phyloP scores from a whole-genome alignment of 805 yeast species.

The Monosporozyma siamensis region DNA sequence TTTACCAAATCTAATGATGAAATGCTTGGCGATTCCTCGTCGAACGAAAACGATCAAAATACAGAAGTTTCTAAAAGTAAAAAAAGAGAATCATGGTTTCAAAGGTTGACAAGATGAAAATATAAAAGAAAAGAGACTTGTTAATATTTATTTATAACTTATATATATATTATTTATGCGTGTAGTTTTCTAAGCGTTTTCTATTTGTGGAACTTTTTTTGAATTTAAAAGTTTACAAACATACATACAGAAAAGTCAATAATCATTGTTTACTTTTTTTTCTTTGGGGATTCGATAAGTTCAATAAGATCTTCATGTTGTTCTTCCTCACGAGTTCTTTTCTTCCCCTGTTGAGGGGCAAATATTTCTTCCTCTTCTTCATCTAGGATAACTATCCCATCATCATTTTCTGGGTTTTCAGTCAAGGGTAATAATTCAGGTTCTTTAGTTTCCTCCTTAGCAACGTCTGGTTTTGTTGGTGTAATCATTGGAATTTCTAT shows the following conservation, averaged over 20 bases:
- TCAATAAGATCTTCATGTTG: slow-evolving; percentile 5
- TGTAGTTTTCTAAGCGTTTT: background rate
- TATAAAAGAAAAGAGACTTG: too few species aligned
- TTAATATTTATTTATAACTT: too few species aligned
- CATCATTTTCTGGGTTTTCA: background rate
- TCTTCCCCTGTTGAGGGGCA: background rate
- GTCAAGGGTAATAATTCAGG: slow-evolving; percentile 5
- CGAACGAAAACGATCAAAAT: slow-evolving; percentile 1
- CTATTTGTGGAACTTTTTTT: background rate
- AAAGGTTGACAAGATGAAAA: slow-evolving; percentile 33
- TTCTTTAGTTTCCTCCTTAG: background rate
- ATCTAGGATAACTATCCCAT: slow-evolving; percentile 5
- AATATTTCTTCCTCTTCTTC: slow-evolving; percentile 4
- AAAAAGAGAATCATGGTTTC: slow-evolving; percentile 38
- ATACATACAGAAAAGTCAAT: too few species aligned
- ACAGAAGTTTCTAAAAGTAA: slow-evolving; percentile 17
- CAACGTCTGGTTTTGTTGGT: background rate
- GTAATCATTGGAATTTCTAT: slow-evolving; percentile 1
- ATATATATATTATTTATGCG: too few species aligned
- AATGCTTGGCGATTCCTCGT: slow-evolving; percentile 9
- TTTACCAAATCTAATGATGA: slow-evolving; percentile 20
- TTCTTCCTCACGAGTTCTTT: slow-evolving; percentile 6
- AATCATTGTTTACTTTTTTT: background rate
- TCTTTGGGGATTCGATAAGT: background rate
- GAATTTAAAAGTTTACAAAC: background rate